Evolutionary conservation across 768 basidiomycete species (phyloP).

Genomic region (Rhodocollybia butyracea): DNA sequence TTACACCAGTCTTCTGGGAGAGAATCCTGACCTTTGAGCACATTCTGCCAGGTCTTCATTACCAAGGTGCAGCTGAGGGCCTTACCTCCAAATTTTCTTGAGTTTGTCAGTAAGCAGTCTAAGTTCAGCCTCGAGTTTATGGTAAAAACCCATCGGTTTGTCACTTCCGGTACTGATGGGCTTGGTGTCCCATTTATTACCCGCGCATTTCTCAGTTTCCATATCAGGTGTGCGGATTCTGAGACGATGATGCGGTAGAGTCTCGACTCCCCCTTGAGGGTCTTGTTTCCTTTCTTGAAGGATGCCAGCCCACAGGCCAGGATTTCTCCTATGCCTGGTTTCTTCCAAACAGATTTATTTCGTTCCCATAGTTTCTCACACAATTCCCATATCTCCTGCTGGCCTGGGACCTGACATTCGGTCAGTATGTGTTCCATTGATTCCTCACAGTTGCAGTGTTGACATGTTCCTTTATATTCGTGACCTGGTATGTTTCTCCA

Average conservation of each 20-base stretch:
- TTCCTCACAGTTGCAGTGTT: too few relatives aligned
- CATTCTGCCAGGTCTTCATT: conserved; percentile 17
- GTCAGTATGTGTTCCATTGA: too few relatives aligned
- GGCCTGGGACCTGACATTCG: too few relatives aligned
- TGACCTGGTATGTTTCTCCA: too few relatives aligned
- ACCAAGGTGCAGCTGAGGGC: conserved; percentile 11
- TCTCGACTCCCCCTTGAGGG: too few relatives aligned
- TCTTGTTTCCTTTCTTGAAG: not conserved
- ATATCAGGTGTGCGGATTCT: too few relatives aligned
- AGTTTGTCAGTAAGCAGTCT: conserved; percentile 13
- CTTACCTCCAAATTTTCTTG: conserved; percentile 11
- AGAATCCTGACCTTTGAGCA: conserved; percentile 11
- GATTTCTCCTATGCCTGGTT: not conserved
- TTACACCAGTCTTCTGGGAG: conserved; percentile 17
- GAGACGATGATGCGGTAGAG: too few relatives aligned
- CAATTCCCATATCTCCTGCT: too few relatives aligned
- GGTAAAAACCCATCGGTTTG: conserved; percentile 12
- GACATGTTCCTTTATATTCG: too few relatives aligned
- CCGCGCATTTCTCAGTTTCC: too few relatives aligned
- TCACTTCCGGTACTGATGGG: conserved; percentile 2
- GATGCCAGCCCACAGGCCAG: not conserved
- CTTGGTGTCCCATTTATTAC: conserved; percentile 15
- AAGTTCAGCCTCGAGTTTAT: conserved; percentile 15
- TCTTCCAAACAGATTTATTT: not conserved
- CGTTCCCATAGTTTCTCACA: not conserved